These are phyloP conservation scores for Fusarium torreyae DNA, from an alignment of 2,329 filamentous ascomycete species.

Conservation along the genomic window DNA sequence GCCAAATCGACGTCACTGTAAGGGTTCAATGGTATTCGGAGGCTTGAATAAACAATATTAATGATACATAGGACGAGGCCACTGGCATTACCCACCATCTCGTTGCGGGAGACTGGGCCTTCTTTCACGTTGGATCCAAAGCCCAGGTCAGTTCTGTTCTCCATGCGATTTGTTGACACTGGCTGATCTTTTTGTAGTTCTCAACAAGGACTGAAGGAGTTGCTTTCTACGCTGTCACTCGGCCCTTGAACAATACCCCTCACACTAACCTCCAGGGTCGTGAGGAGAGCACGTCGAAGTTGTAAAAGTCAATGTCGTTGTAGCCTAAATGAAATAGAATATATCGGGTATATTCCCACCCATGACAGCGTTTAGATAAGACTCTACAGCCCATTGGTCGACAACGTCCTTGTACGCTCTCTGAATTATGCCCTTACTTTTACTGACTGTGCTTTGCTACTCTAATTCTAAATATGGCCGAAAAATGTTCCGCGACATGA, in stretches of 20 bases:
- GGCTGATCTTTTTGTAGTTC: constrained; percentile 11
- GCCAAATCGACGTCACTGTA: constrained; percentile 36
- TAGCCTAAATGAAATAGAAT: not conserved
- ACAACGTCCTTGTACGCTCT: too few relatives aligned
- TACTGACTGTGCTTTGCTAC: fast-evolving
- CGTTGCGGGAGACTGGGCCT: constrained; percentile 41
- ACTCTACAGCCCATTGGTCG: too few relatives aligned
- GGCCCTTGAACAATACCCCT: constrained; percentile 18
- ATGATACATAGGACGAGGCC: constrained; percentile 26
- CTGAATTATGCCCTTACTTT: too few relatives aligned
- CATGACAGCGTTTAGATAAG: too few relatives aligned
- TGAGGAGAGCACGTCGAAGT: constrained; percentile 23
- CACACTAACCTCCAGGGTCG: constrained; percentile 17
- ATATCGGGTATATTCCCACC: too few relatives aligned
- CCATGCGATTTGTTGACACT: fast-evolving
- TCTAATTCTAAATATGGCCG: too few relatives aligned
- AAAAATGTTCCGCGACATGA: too few relatives aligned
- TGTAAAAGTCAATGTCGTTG: constrained; percentile 15
- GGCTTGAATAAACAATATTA: not conserved
- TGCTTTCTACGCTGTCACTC: constrained; percentile 39
- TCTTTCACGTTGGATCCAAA: constrained; percentile 40
- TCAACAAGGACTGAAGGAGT: constrained; percentile 28
- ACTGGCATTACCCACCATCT: constrained; percentile 39
- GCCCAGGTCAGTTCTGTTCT: constrained; percentile 16
- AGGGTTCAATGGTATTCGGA: not conserved